A percentile compares a stretch with the other conserved stretches of the same genome.
Conservation (phyloP, 768 basidiomycete species). For the Podaxis carcinomalis region DNA sequence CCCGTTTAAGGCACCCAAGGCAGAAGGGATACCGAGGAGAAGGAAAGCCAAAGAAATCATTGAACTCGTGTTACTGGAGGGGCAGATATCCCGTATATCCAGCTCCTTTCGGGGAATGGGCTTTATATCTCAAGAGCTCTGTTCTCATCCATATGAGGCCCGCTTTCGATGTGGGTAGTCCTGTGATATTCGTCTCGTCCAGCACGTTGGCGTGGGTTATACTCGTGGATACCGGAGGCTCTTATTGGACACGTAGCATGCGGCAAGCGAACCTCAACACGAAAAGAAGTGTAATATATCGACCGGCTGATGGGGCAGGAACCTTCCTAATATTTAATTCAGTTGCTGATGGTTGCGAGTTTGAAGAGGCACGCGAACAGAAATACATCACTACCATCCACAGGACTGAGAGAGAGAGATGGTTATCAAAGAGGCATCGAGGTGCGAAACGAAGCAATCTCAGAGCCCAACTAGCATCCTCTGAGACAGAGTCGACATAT, state of each 20-base stretch:
- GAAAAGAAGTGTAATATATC: neutral
- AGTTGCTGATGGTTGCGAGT: neutral
- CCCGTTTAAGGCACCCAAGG: slow-evolving; percentile 17
- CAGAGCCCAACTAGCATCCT: no score
- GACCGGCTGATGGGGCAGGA: neutral
- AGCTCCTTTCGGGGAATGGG: neutral
- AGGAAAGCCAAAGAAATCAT: neutral
- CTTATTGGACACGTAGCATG: neutral
- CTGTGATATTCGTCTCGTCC: neutral
- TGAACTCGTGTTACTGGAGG: neutral
- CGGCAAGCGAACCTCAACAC: neutral
- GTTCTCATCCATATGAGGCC: neutral
- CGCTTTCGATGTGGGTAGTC: neutral
- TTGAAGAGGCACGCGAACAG: neutral
- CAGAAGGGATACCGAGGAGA: slow-evolving; percentile 7
- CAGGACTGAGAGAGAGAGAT: neutral
- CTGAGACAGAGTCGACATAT: no score
- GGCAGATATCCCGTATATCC: neutral
- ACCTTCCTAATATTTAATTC: neutral
- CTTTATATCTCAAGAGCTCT: neutral
- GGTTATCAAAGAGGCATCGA: no score
- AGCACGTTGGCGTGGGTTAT: neutral
- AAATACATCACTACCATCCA: neutral
- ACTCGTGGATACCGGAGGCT: neutral
- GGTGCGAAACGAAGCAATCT: no score